phyloP scores from a whole-genome alignment of 306 rosid genomes.

The Crotalaria pallida region DNA sequence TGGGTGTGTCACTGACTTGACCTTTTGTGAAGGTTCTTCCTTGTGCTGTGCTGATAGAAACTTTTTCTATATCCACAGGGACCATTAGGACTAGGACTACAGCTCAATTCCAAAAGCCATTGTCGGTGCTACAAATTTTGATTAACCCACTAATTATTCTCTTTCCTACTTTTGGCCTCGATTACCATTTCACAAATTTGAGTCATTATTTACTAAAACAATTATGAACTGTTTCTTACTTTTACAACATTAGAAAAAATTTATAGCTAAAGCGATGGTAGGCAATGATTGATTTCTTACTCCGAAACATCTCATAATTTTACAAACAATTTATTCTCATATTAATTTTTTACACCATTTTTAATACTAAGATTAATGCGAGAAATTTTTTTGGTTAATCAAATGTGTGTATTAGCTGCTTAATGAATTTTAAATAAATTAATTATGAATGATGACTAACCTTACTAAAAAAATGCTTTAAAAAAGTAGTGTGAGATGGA shows the following conservation, averaged over 20 bases:
- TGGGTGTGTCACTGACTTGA: background rate
- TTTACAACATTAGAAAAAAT: too few relatives aligned
- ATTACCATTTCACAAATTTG: background rate
- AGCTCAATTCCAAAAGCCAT: background rate
- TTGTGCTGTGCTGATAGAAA: slow-evolving; percentile 2
- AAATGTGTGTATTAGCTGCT: too few relatives aligned
- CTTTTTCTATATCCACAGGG: slow-evolving; percentile 9
- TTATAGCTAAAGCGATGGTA: too few relatives aligned
- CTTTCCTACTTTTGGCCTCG: background rate
- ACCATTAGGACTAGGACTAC: slow-evolving; percentile 14
- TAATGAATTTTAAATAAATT: too few relatives aligned
- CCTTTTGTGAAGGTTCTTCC: slow-evolving; percentile 20
- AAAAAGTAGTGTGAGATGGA: too few relatives aligned
- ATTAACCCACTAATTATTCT: background rate
- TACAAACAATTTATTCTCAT: too few relatives aligned
- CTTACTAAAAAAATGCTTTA: too few relatives aligned
- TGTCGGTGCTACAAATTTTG: slow-evolving; percentile 33
- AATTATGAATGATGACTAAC: too few relatives aligned
- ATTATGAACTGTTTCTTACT: background rate
- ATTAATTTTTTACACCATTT: too few relatives aligned
- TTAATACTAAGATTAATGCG: too few relatives aligned
- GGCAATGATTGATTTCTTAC: background rate
- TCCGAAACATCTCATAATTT: background rate
- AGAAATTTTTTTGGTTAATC: too few relatives aligned
- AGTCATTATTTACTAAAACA: too few relatives aligned